Conservation (phyloP, 2,329 filamentous ascomycete genomes). For the Pezicula radicicola region DNA sequence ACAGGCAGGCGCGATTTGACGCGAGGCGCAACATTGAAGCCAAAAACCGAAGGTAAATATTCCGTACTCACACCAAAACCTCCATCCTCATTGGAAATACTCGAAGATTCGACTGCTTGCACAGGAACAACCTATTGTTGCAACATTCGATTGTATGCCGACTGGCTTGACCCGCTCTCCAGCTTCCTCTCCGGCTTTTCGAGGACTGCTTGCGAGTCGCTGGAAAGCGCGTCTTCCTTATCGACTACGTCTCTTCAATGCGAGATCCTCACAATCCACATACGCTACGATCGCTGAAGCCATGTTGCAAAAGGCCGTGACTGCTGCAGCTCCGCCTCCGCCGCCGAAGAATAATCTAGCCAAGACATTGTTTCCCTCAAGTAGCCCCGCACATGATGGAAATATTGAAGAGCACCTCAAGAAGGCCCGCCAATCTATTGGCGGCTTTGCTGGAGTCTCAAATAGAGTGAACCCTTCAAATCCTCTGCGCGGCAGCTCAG, state of each 20-base stretch:
- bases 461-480: conserved; percentile 10
- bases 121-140: neutral
- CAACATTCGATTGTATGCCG: conserved; percentile 26
- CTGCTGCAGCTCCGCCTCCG: conserved; percentile 13
- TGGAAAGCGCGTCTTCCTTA: conserved; percentile 19
- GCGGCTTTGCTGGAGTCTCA: conserved; percentile 32
- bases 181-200: conserved; percentile 21
- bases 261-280: conserved; percentile 5
- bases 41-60: too few relatives aligned
- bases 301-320: conserved; percentile 30
- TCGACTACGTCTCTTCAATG: conserved; percentile 12
- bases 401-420: conserved; percentile 51
- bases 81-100: neutral
- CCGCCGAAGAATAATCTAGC: conserved; percentile 23
- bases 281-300: conserved; percentile 28
- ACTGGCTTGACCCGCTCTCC: conserved; percentile 19
- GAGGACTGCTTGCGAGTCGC: conserved; percentile 22
- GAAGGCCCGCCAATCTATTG: conserved; percentile 35
- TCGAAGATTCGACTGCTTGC: neutral
- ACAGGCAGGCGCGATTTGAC: too few relatives aligned
- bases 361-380: conserved; percentile 56
- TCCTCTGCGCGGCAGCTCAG: conserved; percentile 15
- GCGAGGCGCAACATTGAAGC: too few relatives aligned
- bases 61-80: neutral
- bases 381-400: conserved; percentile 43